phyloP scores from a whole-genome alignment of 2,329 filamentous ascomycete genomes.

The Coccinonectria pachysandricola region DNA sequence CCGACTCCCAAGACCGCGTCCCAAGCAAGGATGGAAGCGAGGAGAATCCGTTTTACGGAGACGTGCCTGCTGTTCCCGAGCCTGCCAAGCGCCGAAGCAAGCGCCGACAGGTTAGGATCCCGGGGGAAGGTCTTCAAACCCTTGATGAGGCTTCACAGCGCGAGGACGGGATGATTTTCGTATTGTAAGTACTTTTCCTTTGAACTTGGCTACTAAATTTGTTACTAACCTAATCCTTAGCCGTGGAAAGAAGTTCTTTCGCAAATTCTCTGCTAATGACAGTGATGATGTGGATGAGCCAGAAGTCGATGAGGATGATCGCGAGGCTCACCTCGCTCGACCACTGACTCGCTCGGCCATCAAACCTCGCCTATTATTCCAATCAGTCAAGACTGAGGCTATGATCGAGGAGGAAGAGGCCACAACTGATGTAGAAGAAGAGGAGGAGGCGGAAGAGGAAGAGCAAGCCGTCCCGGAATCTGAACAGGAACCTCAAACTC shows the following conservation, averaged over 20 bases:
- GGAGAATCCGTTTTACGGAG: constrained; percentile 63
- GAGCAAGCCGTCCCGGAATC: constrained; percentile 16
- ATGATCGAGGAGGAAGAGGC: constrained; percentile 49
- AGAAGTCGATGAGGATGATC: constrained; percentile 26
- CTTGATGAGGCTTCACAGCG: constrained; percentile 54
- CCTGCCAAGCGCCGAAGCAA: constrained; percentile 42
- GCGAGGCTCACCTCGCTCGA: constrained; percentile 24
- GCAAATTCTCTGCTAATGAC: constrained; percentile 47
- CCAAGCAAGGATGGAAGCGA: constrained; percentile 55
- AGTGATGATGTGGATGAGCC: constrained; percentile 22
- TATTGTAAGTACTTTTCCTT: constrained; percentile 71
- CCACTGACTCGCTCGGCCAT: constrained; percentile 58
- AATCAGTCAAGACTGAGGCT: constrained; percentile 35
- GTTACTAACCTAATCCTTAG: constrained; percentile 34
- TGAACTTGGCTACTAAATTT: too few species aligned
- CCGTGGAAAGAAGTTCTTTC: constrained; percentile 71
- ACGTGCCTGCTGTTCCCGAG: constrained; percentile 27
- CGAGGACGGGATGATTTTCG: constrained; percentile 63
- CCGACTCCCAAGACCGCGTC: constrained; percentile 68
- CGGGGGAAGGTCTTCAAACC: constrained; percentile 46
- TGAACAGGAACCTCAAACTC: constrained; percentile 25
- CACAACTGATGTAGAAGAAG: constrained; percentile 46
- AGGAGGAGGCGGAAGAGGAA: constrained; percentile 26
- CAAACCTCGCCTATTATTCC: constrained; percentile 64
- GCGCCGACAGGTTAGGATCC: constrained; percentile 42